Conservation (phyloP, 164 flowering plant species). For the Magnolia officinalis region DNA sequence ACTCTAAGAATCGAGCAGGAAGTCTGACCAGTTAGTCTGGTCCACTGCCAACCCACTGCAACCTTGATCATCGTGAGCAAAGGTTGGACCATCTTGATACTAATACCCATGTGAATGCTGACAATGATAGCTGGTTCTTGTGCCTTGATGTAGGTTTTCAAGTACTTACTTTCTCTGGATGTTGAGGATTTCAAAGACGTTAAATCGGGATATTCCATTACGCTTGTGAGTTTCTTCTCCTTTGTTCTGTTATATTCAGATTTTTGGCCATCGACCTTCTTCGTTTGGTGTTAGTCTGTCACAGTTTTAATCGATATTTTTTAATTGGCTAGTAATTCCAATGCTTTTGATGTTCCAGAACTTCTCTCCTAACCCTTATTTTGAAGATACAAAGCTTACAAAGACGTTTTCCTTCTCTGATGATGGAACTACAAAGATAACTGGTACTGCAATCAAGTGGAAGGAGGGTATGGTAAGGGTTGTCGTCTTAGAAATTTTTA, state of each 20-base stretch:
- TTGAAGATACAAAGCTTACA: slow-evolving; percentile 45
- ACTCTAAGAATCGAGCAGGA: background rate
- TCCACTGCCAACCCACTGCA: too few species aligned
- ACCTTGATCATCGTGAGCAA: background rate
- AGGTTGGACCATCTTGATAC: background rate
- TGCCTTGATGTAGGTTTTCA: slow-evolving; percentile 32
- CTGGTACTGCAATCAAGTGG: slow-evolving; percentile 50
- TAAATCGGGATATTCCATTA: slow-evolving; percentile 32
- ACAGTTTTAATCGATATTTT: background rate
- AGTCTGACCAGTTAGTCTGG: background rate
- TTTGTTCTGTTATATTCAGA: background rate
- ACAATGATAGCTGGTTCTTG: background rate
- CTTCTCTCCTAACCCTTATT: slow-evolving; percentile 44
- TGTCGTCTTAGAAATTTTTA: background rate
- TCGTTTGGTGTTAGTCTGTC: background rate
- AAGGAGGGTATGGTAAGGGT: slow-evolving; percentile 50
- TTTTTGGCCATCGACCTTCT: background rate
- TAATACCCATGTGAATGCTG: background rate
- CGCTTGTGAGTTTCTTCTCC: slow-evolving; percentile 25
- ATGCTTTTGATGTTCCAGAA: slow-evolving; percentile 24
- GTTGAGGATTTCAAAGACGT: slow-evolving; percentile 35
- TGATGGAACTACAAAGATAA: slow-evolving; percentile 42
- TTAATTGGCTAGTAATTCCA: background rate
- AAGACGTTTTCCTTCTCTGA: slow-evolving; percentile 41
- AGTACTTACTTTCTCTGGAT: slow-evolving; percentile 39